Evolutionary conservation across 108 stramenopile species (phyloP), one percentile per base, ranked within the genome.

Genomic region (Cyclotella baltica): DNA sequence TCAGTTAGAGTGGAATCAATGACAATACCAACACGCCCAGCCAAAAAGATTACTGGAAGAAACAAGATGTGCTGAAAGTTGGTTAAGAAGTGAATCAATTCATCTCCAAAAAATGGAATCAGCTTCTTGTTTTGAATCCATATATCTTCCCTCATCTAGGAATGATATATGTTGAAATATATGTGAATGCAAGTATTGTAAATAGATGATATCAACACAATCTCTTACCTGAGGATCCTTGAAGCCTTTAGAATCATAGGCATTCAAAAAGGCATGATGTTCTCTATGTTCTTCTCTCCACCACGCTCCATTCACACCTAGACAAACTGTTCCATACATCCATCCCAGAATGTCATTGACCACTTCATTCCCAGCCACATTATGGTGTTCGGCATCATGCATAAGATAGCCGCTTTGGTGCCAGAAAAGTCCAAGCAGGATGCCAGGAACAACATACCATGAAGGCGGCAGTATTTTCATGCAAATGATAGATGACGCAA

Each of bases 181-280:
- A 53, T 40, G 5, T 29, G 9, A 25, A 5, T 58, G 22, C 46
- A n/a, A 52, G 4, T 30, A 46, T 56, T 29, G 25, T 16, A 2
- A 43, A 25, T 18, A 0, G 4, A 58, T 16, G 30, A 53, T 18
- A 46, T 48, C 33, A 20, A 31, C 55, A 34, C 0, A 19, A 0
- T 16, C 0, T 74, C 73, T 76, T 30, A 76, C 75, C 65, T 76
- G 75, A 67, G 75, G 75, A 76, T 76, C 75, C 43, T 76, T 76
- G 57, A 67, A 76, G 30, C 75, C 75, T 35, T 67, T 19, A 20
- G 63, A 51, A 47, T 76, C 75, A 59, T 51, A 76, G 11, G 75
- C 30, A 47, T 67, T 67, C 65, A 76, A 67, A 34, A 76, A 59
- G n/a, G 75, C 75, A 67, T 76, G 75, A 58, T 76, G 75, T 38